Base-by-base conservation (phyloP, 176 grass and related monocot genomes). In the Hordeum vulgare region DNA sequence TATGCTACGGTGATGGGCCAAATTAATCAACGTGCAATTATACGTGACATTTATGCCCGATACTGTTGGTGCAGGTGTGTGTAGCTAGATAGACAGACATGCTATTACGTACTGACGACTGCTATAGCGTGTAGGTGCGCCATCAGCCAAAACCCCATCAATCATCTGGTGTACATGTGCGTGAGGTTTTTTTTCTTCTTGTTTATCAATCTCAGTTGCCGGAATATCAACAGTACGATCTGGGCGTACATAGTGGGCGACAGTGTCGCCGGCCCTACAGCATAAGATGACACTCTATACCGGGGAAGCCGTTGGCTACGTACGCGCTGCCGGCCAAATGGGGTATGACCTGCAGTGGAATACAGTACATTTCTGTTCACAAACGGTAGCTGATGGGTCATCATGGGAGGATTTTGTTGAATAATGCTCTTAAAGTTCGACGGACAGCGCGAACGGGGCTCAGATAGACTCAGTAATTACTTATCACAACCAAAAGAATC, bases 91-190 rank as follows among this genome's bases (percentile, higher is more conserved):
- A 33, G 44, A 27, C 39, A 71, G 68, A 71, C 41, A 72, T 18
- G 42, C 70, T 73, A 29, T 49, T 29, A 29, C 41, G 70, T 49
- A 49, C 25, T 73, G 71, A 33, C 44, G 57, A 59, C 1, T 5
- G 28, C 44, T 18, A 14, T 11, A 28, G 26, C 29, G 27, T 71
- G 34, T 42, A 26, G 24, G 71, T 51, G 42, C 41, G 68, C 23
- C 66, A 71, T 66, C 29, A 34, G 39, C 24, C 70, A 73, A 47
- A 73, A 47, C 40, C 41, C 41, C 26, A 40, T 70, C 36, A 71
- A 53, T 74, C 71, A 27, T 74, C 71, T 53, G 71, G 44, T 5
- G 71, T 33, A 74, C 71, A 74, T 74, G 71, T 74, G 71, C 71
- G 25, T 12, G 12, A 8, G 11, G 45, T 18, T 49, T 49, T 27